Conservation (phyloP, 1,139 yeast species). For the Candida sanyaensis region DNA sequence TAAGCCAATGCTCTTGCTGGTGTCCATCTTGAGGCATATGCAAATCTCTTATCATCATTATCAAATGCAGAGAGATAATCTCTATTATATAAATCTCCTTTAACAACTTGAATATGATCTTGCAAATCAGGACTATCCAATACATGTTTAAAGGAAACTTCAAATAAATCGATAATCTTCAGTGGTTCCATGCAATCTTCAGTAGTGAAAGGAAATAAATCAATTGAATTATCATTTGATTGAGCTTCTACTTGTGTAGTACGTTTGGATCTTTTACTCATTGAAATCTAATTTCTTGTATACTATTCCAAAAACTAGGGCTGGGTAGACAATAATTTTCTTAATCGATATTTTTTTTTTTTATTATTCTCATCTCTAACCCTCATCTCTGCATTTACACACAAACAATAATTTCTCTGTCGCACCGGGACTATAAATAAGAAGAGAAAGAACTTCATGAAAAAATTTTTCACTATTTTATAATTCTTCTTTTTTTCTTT, state of each 20-base stretch:
- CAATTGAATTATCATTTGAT: slow-evolving; percentile 12
- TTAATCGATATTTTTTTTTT: background rate
- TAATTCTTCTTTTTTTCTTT: slow-evolving; percentile 7
- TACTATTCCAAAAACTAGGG: background rate
- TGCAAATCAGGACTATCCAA: slow-evolving; percentile 45
- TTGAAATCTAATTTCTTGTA: background rate
- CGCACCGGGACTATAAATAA: slow-evolving; percentile 2
- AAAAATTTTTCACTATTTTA: slow-evolving; percentile 7
- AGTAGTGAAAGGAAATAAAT: slow-evolving; percentile 31
- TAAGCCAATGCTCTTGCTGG: slow-evolving; percentile 81
- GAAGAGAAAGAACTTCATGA: background rate
- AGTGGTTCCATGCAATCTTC: slow-evolving; percentile 30
- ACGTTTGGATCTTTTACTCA: slow-evolving; percentile 3
- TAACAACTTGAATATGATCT: slow-evolving; percentile 64
- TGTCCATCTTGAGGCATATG: slow-evolving; percentile 84
- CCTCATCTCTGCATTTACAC: slow-evolving; percentile 1
- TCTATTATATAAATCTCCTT: slow-evolving; percentile 66
- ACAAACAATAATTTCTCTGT: background rate
- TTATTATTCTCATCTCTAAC: background rate
- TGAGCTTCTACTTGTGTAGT: slow-evolving; percentile 11
- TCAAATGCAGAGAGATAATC: slow-evolving; percentile 72
- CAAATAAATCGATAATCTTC: slow-evolving; percentile 52
- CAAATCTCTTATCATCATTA: slow-evolving; percentile 62
- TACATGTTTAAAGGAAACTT: slow-evolving; percentile 45
- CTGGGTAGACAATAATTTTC: background rate